Percentiles rank a stretch among this genome's conserved stretches.
Evolutionary conservation across 1,284 basidiomycete species (phyloP).

Genomic region (Rhodotorula sp.): DNA sequence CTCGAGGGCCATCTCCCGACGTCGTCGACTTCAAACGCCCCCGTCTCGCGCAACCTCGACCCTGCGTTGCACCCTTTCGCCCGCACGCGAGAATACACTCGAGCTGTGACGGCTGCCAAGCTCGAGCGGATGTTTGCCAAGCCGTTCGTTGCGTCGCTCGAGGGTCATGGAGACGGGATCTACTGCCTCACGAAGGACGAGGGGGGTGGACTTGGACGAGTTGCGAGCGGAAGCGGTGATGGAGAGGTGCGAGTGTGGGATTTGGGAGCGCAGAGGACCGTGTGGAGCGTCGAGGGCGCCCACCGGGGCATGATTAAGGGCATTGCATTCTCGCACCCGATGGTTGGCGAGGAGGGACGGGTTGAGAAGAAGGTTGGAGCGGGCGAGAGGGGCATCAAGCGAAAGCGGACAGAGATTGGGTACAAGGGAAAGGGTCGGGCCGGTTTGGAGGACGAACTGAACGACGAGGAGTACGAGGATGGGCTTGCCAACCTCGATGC

Average conservation of each 20-base stretch:
- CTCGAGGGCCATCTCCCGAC: constrained; percentile 66
- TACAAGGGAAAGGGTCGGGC: constrained; percentile 38
- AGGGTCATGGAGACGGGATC: constrained; percentile 94
- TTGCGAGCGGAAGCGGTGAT: constrained; percentile 95
- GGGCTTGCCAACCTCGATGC: constrained; percentile 8
- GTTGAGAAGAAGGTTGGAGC: constrained; percentile 42
- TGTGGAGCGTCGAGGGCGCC: constrained; percentile 70
- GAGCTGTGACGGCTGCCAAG: constrained; percentile 92
- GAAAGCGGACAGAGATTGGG: constrained; percentile 33
- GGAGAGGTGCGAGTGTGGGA: constrained; percentile 94
- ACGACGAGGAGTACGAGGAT: constrained; percentile 37
- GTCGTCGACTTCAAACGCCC: constrained; percentile 70
- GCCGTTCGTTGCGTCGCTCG: constrained; percentile 85
- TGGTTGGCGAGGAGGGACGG: constrained; percentile 35
- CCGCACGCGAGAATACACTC: constrained; percentile 84
- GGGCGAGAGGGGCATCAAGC: constrained; percentile 31
- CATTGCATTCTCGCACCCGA: constrained; percentile 61
- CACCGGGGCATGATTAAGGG: constrained; percentile 93
- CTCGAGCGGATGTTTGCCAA: constrained; percentile 96
- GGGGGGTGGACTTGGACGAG: constrained; percentile 64
- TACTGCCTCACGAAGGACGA: constrained; percentile 78
- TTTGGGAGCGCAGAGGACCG: constrained; percentile 64
- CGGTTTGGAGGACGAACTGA: constrained; percentile 24
- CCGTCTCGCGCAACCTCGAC: constrained; percentile 86
- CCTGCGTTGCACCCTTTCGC: constrained; percentile 92